These are phyloP conservation scores for Fusarium abutilonis DNA, from an alignment of 2,329 filamentous ascomycete species.

Conservation along the genomic window DNA sequence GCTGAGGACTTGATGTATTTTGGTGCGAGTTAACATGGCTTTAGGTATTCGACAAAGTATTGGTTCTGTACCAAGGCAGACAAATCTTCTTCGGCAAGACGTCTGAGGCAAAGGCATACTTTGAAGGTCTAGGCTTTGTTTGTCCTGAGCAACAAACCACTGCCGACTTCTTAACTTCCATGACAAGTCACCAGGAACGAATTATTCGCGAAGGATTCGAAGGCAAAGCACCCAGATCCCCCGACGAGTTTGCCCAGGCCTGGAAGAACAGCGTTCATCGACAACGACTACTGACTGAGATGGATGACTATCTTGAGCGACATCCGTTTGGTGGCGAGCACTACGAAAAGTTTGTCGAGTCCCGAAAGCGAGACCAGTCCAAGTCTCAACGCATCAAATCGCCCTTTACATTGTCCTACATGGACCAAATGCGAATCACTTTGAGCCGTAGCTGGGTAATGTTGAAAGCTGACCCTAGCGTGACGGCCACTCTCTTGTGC, in stretches of 20 bases:
- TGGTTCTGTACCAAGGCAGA: conserved; percentile 73
- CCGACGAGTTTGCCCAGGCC: conserved; percentile 51
- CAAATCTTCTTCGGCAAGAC: conserved; percentile 62
- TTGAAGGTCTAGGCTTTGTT: conserved; percentile 63
- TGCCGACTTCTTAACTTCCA: conserved; percentile 73
- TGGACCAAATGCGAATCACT: conserved; percentile 35
- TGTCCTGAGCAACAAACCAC: conserved; percentile 68
- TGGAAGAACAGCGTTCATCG: conserved; percentile 47
- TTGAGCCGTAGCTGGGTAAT: conserved; percentile 37
- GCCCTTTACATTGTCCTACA: conserved; percentile 33
- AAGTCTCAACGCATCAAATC: conserved; percentile 36
- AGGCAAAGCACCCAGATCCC: conserved; percentile 47
- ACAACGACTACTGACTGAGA: conserved; percentile 44
- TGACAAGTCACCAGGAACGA: conserved; percentile 55
- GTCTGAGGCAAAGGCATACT: conserved; percentile 43
- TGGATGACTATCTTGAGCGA: conserved; percentile 45
- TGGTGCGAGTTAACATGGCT: background rate
- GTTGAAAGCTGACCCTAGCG: conserved; percentile 38
- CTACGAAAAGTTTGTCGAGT: conserved; percentile 40
- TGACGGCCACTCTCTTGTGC: conserved; percentile 33
- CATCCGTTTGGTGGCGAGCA: conserved; percentile 45
- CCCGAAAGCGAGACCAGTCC: conserved; percentile 41
- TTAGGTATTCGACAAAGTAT: conserved; percentile 71
- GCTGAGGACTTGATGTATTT: accelerated
- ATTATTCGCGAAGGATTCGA: conserved; percentile 48